A percentile compares a stretch with the other conserved stretches of the same genome.
phyloP scores from a whole-genome alignment of 2,329 filamentous ascomycete genomes.

The Phoma sp. region DNA sequence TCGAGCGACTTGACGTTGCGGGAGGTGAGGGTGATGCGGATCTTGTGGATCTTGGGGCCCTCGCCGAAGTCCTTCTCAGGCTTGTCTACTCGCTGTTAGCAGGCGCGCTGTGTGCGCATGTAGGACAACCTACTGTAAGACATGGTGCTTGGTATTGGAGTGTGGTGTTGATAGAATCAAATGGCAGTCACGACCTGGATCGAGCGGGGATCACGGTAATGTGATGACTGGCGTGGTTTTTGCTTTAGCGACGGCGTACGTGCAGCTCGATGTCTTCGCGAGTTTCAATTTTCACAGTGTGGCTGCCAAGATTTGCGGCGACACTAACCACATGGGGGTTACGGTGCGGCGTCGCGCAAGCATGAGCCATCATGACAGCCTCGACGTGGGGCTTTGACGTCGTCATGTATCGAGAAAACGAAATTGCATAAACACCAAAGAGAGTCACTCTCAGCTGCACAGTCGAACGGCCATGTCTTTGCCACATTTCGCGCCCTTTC shows the following conservation, averaged over 20 bases:
- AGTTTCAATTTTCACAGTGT: conserved; percentile 23
- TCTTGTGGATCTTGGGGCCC: conserved; percentile 95
- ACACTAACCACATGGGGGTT: background rate
- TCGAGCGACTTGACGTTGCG: conserved; percentile 95
- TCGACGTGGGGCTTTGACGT: conserved; percentile 16
- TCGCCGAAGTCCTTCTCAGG: conserved; percentile 90
- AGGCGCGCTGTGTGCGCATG: conserved; percentile 1
- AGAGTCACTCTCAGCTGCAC: background rate
- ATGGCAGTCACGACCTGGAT: conserved; percentile 57
- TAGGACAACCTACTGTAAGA: conserved; percentile 40
- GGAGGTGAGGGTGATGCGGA: conserved; percentile 95
- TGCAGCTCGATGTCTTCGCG: conserved; percentile 27
- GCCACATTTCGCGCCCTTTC: conserved; percentile 80
- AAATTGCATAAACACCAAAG: conserved; percentile 10
- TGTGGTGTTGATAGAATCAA: conserved; percentile 30
- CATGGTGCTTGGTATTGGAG: conserved; percentile 38
- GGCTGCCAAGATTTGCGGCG: conserved; percentile 4
- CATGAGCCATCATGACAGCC: conserved; percentile 39
- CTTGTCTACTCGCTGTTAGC: conserved; percentile 64
- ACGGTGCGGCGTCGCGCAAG: conserved; percentile 3
- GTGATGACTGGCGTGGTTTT: conserved; percentile 58
- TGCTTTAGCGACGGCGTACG: conserved; percentile 36
- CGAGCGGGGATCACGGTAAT: conserved; percentile 57
- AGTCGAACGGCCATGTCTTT: conserved; percentile 53
- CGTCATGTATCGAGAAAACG: conserved; percentile 15